These are phyloP conservation scores for Fraxinus sp. DNA, from an alignment of 305 asterid species.

Conservation along the genomic window DNA sequence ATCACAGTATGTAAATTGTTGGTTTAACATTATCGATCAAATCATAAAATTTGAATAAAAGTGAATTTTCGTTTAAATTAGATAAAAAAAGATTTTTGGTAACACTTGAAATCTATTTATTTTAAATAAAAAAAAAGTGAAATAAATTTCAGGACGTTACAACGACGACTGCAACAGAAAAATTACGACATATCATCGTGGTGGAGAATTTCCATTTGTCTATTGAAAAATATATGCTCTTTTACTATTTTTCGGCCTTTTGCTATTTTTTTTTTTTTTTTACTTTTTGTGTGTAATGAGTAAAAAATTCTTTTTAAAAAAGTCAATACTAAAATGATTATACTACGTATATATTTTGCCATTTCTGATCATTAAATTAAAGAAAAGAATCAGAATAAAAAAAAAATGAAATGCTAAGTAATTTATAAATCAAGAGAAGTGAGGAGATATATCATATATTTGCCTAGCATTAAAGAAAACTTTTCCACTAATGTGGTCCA, in stretches of 20 bases:
- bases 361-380: not conserved
- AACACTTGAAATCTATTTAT: too few relatives aligned
- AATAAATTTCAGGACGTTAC: too few relatives aligned
- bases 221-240: not conserved
- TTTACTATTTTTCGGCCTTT: constrained; percentile 9
- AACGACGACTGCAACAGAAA: constrained; percentile 22
- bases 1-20: too few relatives aligned
- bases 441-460: not conserved
- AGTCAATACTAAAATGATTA: not conserved
- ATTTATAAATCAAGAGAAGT: not conserved
- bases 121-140: too few relatives aligned
- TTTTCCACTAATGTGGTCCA: constrained; percentile 12
- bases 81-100: too few relatives aligned
- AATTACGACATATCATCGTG: constrained; percentile 23
- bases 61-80: too few relatives aligned
- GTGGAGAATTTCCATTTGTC: constrained; percentile 41
- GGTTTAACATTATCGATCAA: too few relatives aligned
- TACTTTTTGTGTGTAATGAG: not conserved
- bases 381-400: not conserved
- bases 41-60: too few relatives aligned
- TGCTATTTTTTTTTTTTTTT: constrained; percentile 5
- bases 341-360: not conserved
- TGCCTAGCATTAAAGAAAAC: not conserved
- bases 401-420: not conserved
- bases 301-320: not conserved